These are phyloP conservation scores for Helicostylum pulchrum DNA, from an alignment of 192 early-diverging fungal genomes.

Conservation along the genomic window DNA sequence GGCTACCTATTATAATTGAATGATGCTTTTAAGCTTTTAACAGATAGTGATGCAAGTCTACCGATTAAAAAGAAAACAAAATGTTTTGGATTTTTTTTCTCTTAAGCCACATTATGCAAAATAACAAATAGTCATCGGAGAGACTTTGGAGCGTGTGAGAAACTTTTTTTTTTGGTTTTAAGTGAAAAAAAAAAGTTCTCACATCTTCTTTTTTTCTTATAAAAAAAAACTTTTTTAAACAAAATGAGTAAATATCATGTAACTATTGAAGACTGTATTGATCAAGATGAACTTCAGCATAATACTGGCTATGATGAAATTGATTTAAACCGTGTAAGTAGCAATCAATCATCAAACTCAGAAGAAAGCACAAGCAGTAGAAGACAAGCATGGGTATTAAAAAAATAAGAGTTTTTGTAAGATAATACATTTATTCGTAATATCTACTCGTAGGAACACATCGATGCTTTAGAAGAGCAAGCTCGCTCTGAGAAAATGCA, in stretches of 20 bases:
- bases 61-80: no score
- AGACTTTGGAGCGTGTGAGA: no score
- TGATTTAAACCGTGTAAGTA: background rate
- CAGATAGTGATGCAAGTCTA: no score
- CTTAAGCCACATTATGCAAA: no score
- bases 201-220: background rate
- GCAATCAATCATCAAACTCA: background rate
- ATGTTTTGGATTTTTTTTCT: no score
- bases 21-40: no score
- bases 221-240: background rate
- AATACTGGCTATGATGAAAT: background rate
- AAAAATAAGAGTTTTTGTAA: no score
- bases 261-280: conserved; percentile 4
- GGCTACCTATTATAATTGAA: no score
- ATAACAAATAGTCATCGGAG: no score
- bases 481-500: conserved; percentile 4
- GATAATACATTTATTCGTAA: background rate
- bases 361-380: background rate
- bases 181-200: background rate
- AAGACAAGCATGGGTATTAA: conserved; percentile 14
- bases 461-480: conserved; percentile 10
- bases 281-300: conserved; percentile 8
- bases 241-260: conserved; percentile 10
- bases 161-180: background rate
- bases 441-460: background rate